A percentile compares a stretch with the other conserved stretches of the same genome.
Conservation (phyloP, 2,329 filamentous ascomycete genomes). For the Microcyclosporella mali region DNA sequence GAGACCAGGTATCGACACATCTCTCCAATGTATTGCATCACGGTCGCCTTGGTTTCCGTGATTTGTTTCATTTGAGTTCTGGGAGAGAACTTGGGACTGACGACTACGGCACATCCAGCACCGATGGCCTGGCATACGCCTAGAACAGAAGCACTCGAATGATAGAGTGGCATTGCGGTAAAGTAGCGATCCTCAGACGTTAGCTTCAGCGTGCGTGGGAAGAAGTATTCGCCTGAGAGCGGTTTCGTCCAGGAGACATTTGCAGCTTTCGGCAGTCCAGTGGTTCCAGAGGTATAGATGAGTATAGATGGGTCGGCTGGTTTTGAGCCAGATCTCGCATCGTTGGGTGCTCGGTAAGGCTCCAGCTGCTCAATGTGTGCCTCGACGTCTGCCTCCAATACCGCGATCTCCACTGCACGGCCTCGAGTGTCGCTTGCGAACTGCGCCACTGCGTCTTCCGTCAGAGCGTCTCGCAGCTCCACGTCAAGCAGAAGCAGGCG, state of each 20-base stretch:
- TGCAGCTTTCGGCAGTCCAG: conserved; percentile 65
- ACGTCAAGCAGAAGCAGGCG: conserved; percentile 65
- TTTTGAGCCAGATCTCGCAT: conserved; percentile 24
- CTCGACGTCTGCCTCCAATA: conserved; percentile 57
- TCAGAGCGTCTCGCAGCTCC: conserved; percentile 50
- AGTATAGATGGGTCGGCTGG: conserved; percentile 57
- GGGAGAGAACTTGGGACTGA: conserved; percentile 74
- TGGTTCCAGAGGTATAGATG: conserved; percentile 83
- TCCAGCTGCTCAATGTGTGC: conserved; percentile 34
- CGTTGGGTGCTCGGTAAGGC: conserved; percentile 29
- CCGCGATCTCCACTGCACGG: conserved; percentile 50
- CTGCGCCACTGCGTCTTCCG: conserved; percentile 45
- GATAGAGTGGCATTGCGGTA: conserved; percentile 82
- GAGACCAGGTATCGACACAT: conserved; percentile 76
- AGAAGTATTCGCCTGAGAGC: conserved; percentile 20
- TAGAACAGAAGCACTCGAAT: conserved; percentile 69
- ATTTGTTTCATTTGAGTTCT: conserved; percentile 71
- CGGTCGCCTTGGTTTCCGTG: conserved; percentile 62
- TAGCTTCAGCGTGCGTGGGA: conserved; percentile 50
- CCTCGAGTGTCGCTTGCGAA: conserved; percentile 42
- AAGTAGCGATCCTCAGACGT: conserved; percentile 74
- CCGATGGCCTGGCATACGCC: conserved; percentile 54
- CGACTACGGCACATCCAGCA: conserved; percentile 58
- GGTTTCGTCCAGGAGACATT: conserved; percentile 33
- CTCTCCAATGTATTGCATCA: conserved; percentile 83